A percentile compares a stretch with the other conserved stretches of the same genome.
phyloP scores from a whole-genome alignment of 1,284 basidiomycete species.

The Apiotrichum akiyoshidainum region DNA sequence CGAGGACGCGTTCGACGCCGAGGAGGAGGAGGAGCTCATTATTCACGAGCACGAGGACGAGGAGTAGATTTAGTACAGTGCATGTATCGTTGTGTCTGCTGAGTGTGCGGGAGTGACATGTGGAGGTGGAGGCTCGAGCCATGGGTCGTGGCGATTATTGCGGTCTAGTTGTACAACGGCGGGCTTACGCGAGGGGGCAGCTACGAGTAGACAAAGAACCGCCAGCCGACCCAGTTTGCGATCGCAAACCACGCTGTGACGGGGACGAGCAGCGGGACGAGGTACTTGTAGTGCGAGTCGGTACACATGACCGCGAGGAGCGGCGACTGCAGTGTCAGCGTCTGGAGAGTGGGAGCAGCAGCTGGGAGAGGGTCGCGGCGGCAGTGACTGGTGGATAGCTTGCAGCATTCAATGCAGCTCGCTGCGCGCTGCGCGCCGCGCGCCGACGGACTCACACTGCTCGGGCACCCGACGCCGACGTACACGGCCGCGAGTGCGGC shows the following conservation, averaged over 20 bases:
- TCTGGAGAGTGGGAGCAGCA: background rate
- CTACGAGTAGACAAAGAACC: slow-evolving; percentile 81
- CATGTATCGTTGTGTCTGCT: slow-evolving; percentile 13
- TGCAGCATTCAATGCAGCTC: too few species aligned
- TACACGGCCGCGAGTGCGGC: slow-evolving; percentile 16
- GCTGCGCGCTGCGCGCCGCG: too few species aligned
- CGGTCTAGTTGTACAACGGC: background rate
- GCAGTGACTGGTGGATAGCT: too few species aligned
- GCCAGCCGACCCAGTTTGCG: slow-evolving; percentile 95
- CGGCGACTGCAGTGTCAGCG: slow-evolving; percentile 1
- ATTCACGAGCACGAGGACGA: slow-evolving; percentile 29
- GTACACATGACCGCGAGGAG: slow-evolving; percentile 27
- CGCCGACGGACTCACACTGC: slow-evolving; percentile 2
- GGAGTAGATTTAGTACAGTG: slow-evolving; percentile 16
- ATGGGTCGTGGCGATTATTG: background rate
- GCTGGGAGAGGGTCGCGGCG: background rate
- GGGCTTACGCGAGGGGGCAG: background rate
- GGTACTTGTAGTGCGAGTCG: slow-evolving; percentile 87
- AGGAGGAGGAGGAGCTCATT: slow-evolving; percentile 72
- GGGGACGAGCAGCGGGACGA: slow-evolving; percentile 72
- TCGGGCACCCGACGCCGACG: slow-evolving; percentile 12
- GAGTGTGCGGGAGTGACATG: background rate
- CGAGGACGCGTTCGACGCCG: slow-evolving; percentile 74
- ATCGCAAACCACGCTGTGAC: slow-evolving; percentile 82
- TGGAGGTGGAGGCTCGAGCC: background rate